Percentiles rank a stretch among this genome's conserved stretches.
phyloP scores from a whole-genome alignment of 352 stramenopile genomes.

The Pythium apleroticum region DNA sequence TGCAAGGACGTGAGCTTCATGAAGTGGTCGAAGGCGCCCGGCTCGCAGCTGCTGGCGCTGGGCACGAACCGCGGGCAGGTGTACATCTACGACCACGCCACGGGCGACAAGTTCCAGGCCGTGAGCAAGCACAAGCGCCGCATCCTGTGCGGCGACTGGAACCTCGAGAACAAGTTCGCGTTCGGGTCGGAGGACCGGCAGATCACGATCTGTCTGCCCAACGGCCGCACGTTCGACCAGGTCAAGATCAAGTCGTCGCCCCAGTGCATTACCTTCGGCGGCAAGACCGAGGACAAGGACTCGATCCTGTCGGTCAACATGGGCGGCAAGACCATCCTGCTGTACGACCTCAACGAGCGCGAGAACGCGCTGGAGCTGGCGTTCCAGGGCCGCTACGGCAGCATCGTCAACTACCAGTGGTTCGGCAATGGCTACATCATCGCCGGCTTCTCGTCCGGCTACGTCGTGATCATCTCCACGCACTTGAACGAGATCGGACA shows the following conservation, averaged over 20 bases:
- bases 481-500: slow-evolving; percentile 88
- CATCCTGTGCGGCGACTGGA: slow-evolving; percentile 81
- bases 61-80: slow-evolving; percentile 73
- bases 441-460: slow-evolving; percentile 89
- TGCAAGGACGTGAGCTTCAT: slow-evolving; percentile 79
- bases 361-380: slow-evolving; percentile 91
- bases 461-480: slow-evolving; percentile 91
- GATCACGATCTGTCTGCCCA: slow-evolving; percentile 72
- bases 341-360: slow-evolving; percentile 86
- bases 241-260: slow-evolving; percentile 76
- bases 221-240: slow-evolving; percentile 66
- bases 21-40: slow-evolving; percentile 74
- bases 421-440: slow-evolving; percentile 91
- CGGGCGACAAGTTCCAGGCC: slow-evolving; percentile 49
- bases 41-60: slow-evolving; percentile 62
- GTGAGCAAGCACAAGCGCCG: slow-evolving; percentile 77
- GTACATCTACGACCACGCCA: slow-evolving; percentile 75
- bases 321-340: slow-evolving; percentile 85
- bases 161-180: slow-evolving; percentile 77
- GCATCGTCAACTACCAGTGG: slow-evolving; percentile 88
- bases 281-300: slow-evolving; percentile 68
- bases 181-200: slow-evolving; percentile 79
- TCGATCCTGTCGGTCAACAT: slow-evolving; percentile 90
- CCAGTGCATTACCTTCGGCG: slow-evolving; percentile 74
- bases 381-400: slow-evolving; percentile 89